phyloP scores from a whole-genome alignment of 2,329 filamentous ascomycete genomes.

The Botrytis squamosa region DNA sequence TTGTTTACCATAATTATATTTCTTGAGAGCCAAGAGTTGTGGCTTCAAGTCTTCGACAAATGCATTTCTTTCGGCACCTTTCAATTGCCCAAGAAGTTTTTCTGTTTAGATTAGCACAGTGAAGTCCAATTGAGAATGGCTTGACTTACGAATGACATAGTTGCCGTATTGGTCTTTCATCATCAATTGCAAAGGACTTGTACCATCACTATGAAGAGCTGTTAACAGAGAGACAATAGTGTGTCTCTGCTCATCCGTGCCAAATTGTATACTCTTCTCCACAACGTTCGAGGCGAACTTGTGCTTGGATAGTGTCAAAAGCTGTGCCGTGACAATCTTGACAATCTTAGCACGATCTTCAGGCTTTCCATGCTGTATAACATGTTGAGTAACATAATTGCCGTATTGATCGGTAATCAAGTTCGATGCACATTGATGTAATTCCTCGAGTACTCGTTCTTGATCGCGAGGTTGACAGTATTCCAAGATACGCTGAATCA shows the following conservation, averaged over 20 bases:
- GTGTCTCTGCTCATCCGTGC: slow-evolving; percentile 65
- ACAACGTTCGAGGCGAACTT: slow-evolving; percentile 98
- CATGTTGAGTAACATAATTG: slow-evolving; percentile 94
- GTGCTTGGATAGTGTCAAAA: slow-evolving; percentile 81
- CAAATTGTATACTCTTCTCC: slow-evolving; percentile 81
- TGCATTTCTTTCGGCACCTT: slow-evolving; percentile 56
- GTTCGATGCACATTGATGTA: slow-evolving; percentile 68
- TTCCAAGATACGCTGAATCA: slow-evolving; percentile 90
- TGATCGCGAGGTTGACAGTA: slow-evolving; percentile 72
- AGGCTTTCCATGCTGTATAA: slow-evolving; percentile 74
- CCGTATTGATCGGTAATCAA: slow-evolving; percentile 87
- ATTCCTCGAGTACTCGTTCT: slow-evolving; percentile 70
- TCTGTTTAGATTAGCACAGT: slow-evolving; percentile 52
- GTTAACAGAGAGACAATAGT: slow-evolving; percentile 66
- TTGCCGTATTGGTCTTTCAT: slow-evolving; percentile 94
- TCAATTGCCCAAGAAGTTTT: slow-evolving; percentile 68
- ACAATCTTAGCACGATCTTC: slow-evolving; percentile 75
- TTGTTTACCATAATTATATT: slow-evolving; percentile 64
- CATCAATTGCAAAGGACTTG: slow-evolving; percentile 68
- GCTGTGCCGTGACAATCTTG: slow-evolving; percentile 65
- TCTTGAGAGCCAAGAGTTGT: slow-evolving; percentile 61
- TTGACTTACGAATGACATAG: slow-evolving; percentile 89
- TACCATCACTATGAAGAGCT: slow-evolving; percentile 60
- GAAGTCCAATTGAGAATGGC: background rate
- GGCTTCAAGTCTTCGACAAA: slow-evolving; percentile 65